Evolutionary conservation across 1,284 basidiomycete species (phyloP).

Genomic region (Ganoderma lingzhi): DNA sequence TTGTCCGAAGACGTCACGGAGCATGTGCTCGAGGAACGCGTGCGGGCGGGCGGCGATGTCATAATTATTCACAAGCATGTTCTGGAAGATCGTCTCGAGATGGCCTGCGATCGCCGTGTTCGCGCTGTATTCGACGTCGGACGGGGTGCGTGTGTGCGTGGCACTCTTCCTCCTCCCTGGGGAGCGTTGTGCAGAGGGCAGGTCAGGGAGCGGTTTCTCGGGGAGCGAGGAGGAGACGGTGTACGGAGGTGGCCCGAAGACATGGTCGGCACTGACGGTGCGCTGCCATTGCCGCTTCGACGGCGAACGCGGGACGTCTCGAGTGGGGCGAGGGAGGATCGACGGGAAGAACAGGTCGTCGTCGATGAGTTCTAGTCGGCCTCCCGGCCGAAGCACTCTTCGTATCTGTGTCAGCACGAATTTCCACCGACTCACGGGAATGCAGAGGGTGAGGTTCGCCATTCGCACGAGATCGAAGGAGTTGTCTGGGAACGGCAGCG

Average conservation of each 20-base stretch:
- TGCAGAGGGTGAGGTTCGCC: slow-evolving; percentile 66
- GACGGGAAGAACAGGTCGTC: slow-evolving; percentile 71
- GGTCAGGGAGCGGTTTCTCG: slow-evolving; percentile 16
- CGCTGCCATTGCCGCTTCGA: slow-evolving; percentile 18
- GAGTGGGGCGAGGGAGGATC: slow-evolving; percentile 27
- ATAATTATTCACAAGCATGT: slow-evolving; percentile 59
- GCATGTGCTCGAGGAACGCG: slow-evolving; percentile 49
- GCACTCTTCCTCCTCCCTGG: slow-evolving; percentile 11
- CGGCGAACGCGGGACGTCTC: slow-evolving; percentile 12
- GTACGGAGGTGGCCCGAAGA: slow-evolving; percentile 2
- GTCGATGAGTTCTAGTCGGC: slow-evolving; percentile 75
- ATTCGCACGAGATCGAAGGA: slow-evolving; percentile 77
- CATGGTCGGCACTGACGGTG: slow-evolving; percentile 16
- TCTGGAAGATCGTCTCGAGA: slow-evolving; percentile 60
- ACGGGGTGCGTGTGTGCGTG: slow-evolving; percentile 18
- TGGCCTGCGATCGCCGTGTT: slow-evolving; percentile 45
- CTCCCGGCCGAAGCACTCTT: slow-evolving; percentile 66
- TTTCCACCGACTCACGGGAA: slow-evolving; percentile 67
- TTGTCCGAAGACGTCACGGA: slow-evolving; percentile 60
- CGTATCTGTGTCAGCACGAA: slow-evolving; percentile 62
- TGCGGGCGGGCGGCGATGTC: slow-evolving; percentile 57
- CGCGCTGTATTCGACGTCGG: slow-evolving; percentile 44
- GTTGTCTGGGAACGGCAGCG: slow-evolving; percentile 64
- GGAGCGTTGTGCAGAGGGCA: neutral
- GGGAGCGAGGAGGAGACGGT: slow-evolving; percentile 17